These are phyloP conservation scores for Fusarium papillatum DNA, from an alignment of 2,329 filamentous ascomycete genomes.

Conservation along the genomic window DNA sequence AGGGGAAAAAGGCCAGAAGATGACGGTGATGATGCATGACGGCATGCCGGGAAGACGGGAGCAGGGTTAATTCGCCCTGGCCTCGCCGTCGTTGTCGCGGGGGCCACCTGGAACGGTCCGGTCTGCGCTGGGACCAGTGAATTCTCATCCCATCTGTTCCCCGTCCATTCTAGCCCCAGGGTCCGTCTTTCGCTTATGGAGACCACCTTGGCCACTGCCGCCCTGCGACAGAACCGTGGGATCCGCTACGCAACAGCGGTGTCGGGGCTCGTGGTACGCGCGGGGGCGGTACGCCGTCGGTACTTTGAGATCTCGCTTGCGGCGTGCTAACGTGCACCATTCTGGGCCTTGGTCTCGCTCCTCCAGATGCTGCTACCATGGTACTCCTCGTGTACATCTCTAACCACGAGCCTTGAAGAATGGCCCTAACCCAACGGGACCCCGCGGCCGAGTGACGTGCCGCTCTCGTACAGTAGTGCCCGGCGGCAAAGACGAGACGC, in stretches of 20 bases:
- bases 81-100: constrained; percentile 14
- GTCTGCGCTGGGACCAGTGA: constrained; percentile 34
- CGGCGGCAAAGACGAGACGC: constrained; percentile 27
- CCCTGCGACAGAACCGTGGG: constrained; percentile 23
- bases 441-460: constrained; percentile 40
- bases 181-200: constrained; percentile 11
- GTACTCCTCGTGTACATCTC: constrained; percentile 19
- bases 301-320: constrained; percentile 20
- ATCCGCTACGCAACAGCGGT: constrained; percentile 21
- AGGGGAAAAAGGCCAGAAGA: background rate
- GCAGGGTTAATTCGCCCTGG: constrained; percentile 13
- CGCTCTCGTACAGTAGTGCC: constrained; percentile 41
- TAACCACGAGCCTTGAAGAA: constrained; percentile 2
- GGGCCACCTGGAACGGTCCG: constrained; percentile 42
- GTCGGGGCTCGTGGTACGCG: constrained; percentile 19
- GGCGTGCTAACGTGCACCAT: background rate
- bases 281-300: constrained; percentile 9
- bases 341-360: background rate
- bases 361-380: background rate
- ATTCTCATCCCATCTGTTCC: constrained; percentile 13
- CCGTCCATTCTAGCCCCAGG: constrained; percentile 18
- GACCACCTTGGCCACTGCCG: constrained; percentile 29
- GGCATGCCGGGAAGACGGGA: constrained; percentile 19
- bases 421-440: constrained; percentile 28
- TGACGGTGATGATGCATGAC: constrained; percentile 24